A percentile compares a stretch with the other conserved stretches of the same genome.
phyloP scores from a whole-genome alignment of 306 rosid species.

The Cucurbita maxima region DNA sequence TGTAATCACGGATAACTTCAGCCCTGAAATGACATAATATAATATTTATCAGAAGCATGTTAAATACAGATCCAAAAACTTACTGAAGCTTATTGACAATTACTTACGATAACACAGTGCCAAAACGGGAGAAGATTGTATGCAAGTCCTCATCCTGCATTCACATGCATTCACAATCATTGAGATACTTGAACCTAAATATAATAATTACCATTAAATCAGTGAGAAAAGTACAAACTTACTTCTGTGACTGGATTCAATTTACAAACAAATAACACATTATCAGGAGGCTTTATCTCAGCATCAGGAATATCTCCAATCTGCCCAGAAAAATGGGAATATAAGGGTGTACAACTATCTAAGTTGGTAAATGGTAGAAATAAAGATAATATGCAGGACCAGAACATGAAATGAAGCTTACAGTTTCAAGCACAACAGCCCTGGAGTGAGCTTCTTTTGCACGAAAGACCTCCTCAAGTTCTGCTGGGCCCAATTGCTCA shows the following conservation, averaged over 20 bases:
- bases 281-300: slow-evolving; percentile 87
- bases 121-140: slow-evolving; percentile 89
- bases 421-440: slow-evolving; percentile 94
- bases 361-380: neutral
- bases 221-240: slow-evolving; percentile 4
- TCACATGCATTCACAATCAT: neutral
- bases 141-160: slow-evolving; percentile 85
- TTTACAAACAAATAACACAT: slow-evolving; percentile 85
- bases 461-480: slow-evolving; percentile 78
- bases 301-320: slow-evolving; percentile 98
- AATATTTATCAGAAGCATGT: slow-evolving; percentile 13
- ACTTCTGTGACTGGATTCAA: slow-evolving; percentile 95
- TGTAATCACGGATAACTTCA: slow-evolving; percentile 79
- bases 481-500: slow-evolving; percentile 55
- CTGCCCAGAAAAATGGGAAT: slow-evolving; percentile 21
- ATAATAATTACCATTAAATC: neutral
- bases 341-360: slow-evolving; percentile 5
- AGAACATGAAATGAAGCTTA: slow-evolving; percentile 23
- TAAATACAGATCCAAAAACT: neutral
- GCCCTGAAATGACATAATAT: slow-evolving; percentile 46
- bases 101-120: slow-evolving; percentile 69
- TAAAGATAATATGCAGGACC: neutral
- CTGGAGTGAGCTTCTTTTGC: slow-evolving; percentile 81
- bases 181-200: neutral
- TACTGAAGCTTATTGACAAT: neutral